These are phyloP conservation scores for Eucalyptus tenuipes DNA, from an alignment of 345 rosid genomes.

Conservation along the genomic window DNA sequence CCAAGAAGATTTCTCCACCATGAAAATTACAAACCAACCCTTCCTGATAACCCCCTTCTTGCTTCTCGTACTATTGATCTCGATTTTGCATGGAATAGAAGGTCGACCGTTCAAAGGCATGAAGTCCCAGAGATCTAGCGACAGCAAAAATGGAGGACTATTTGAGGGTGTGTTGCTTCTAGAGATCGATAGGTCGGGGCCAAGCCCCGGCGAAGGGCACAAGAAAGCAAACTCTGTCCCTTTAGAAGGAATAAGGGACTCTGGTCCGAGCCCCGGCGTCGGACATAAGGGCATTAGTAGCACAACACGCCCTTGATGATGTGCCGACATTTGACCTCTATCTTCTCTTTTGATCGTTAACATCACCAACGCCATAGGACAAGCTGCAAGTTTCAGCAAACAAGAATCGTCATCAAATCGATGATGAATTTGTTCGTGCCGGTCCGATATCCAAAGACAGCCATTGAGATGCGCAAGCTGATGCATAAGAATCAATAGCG, in stretches of 20 bases:
- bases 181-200: slow-evolving; percentile 17
- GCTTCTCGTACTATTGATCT: not conserved
- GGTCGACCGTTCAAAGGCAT: not conserved
- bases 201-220: slow-evolving; percentile 42
- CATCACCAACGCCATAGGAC: not conserved
- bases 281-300: slow-evolving; percentile 10
- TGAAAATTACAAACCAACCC: not conserved
- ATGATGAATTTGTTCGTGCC: not conserved
- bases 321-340: not conserved
- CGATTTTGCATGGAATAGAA: not conserved
- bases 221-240: not conserved
- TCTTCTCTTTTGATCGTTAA: not conserved
- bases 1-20: not conserved
- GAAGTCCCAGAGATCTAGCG: not conserved
- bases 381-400: not conserved
- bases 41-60: not conserved
- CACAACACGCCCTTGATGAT: not conserved
- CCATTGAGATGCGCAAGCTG: not conserved
- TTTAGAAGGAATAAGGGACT: slow-evolving; percentile 14
- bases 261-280: slow-evolving; percentile 25
- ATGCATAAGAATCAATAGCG: not conserved
- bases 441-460: not conserved
- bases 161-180: not conserved
- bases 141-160: not conserved
- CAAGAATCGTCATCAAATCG: not conserved